Percentiles rank a stretch among this genome's conserved stretches.
These are phyloP conservation scores for Gossypium gossypioides DNA, from an alignment of 441 rosid species.

Conservation along the genomic window DNA sequence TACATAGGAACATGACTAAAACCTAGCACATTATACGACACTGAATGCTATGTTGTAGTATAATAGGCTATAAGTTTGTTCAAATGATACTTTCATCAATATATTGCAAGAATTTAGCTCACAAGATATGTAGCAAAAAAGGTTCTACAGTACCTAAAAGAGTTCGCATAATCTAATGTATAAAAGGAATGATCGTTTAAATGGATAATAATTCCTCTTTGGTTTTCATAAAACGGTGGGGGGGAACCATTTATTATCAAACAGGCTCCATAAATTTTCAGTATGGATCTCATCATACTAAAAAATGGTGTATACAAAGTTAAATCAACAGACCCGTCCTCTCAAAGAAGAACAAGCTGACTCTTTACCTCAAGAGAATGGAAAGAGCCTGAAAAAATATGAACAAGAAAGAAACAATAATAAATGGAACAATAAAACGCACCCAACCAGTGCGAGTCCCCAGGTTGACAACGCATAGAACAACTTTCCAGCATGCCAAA, in stretches of 20 bases:
- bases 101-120: background rate
- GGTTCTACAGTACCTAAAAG: background rate
- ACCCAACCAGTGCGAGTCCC: conserved; percentile 77
- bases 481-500: conserved; percentile 83
- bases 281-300: background rate
- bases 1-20: background rate
- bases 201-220: background rate
- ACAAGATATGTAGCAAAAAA: background rate
- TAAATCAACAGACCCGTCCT: background rate
- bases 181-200: background rate
- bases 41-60: background rate
- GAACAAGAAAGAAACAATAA: background rate
- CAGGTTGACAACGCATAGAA: conserved; percentile 71
- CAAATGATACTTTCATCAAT: background rate
- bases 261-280: background rate
- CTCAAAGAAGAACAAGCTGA: background rate
- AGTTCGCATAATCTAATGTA: background rate
- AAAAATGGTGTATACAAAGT: background rate
- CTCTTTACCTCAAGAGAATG: background rate
- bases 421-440: conserved; percentile 13
- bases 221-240: background rate
- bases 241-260: background rate
- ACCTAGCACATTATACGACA: background rate
- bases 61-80: background rate
- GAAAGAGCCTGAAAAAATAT: background rate